Percentiles rank a stretch among this genome's conserved stretches.
Evolutionary conservation across 768 basidiomycete genomes (phyloP).

Genomic region (Amanita pseudoporphyria): DNA sequence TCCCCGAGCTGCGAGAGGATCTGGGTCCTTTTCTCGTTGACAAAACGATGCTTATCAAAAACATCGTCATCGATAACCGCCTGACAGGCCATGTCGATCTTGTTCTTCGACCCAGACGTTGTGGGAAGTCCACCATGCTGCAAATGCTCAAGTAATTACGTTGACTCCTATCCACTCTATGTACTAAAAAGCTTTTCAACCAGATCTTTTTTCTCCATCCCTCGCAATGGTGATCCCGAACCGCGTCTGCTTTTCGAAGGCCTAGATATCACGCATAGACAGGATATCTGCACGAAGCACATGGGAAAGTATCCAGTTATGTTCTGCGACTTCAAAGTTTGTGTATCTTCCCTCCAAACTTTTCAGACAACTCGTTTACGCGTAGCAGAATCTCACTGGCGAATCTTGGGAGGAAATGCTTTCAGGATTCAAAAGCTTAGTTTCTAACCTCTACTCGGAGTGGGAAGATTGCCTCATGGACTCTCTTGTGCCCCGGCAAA

Average conservation of each 20-base stretch:
- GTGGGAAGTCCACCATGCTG: conserved; percentile 12
- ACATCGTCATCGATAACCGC: conserved; percentile 6
- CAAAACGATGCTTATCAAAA: conserved; percentile 13
- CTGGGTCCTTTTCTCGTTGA: conserved; percentile 11
- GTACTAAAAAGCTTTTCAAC: conserved; percentile 4
- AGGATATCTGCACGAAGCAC: conserved; percentile 10
- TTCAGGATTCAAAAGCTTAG: conserved; percentile 3
- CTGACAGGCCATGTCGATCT: conserved; percentile 8
- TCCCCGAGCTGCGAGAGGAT: conserved; percentile 7
- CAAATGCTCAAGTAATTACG: conserved; percentile 12
- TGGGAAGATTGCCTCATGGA: conserved; percentile 10
- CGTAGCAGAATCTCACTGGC: conserved; percentile 8
- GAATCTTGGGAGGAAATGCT: conserved; percentile 10
- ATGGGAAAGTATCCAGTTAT: conserved; percentile 13
- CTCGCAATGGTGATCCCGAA: conserved; percentile 8
- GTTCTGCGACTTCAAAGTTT: conserved; percentile 10
- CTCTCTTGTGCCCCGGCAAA: conserved; percentile 8
- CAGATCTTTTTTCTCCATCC: conserved; percentile 11
- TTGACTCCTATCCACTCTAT: conserved; percentile 4
- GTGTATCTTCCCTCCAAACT: conserved; percentile 8
- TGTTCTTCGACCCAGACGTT: conserved; percentile 11
- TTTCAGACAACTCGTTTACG: conserved; percentile 8
- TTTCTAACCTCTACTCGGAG: conserved; percentile 7
- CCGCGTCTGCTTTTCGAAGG: conserved; percentile 9
- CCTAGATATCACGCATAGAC: conserved; percentile 10